Evolutionary conservation across 768 basidiomycete species (phyloP), one percentile per base, ranked within the genome.

Genomic region (Naematelia encephala): DNA sequence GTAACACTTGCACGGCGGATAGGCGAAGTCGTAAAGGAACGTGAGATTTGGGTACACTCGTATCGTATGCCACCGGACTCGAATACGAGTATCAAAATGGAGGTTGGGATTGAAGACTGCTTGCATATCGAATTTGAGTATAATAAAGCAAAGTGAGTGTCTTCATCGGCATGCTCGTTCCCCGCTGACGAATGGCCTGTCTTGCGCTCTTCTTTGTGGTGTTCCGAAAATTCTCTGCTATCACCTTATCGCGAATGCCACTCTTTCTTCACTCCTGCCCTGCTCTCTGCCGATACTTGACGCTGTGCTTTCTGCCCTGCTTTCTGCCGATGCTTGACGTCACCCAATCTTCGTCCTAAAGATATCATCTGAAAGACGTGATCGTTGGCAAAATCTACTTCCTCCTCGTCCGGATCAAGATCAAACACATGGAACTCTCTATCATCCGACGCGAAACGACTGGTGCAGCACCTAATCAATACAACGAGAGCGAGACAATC

Each of bases 371-470:
- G 60, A 98, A 97, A 79, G 94, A 98, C 73, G 96, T 98, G 53
- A 98, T 98, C 47, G 93, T 99, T 26, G 96, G 96, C 78, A 98
- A 98, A 82, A 97, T 98, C 76, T 98, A 94, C 81, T 98, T 99
- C 81, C 82, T 99, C 51, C 87, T 98, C 44, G 93, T 98, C 5
- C 87, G 96, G 56, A 98, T 99, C 82, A 98, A 82, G 82, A 99
- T 98, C 80, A 97, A 99, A 79, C 92, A 98, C 69, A 98, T 98
- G 94, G 93, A 99, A 75, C 82, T 97, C 25, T 97, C 92, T 14
- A 97, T 97, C 74, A 98, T 99, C 66, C 87, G 94, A 39, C 84
- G 93, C 21, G 96, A 98, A 78, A 99, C 96, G 21, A 98, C 94
- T 0, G 94, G 94, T 12, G 84, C 92, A 13, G 90, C 90, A 1